phyloP scores from a whole-genome alignment of 2,329 filamentous ascomycete genomes.

The Purpureocillium lavendulum region DNA sequence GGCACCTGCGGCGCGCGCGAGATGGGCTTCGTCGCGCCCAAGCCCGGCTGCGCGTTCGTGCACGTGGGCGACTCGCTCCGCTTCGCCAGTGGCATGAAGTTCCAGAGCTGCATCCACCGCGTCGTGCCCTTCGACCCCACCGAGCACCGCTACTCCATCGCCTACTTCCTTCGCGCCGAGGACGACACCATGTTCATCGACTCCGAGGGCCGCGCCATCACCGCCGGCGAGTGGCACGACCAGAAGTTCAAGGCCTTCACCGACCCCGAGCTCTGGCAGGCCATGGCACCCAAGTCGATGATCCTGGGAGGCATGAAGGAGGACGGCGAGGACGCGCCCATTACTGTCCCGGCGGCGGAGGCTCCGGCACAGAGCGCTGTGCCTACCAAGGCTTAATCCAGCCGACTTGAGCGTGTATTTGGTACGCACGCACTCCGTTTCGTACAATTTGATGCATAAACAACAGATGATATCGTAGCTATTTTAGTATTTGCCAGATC shows the following conservation, averaged over 20 bases:
- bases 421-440: too few species aligned
- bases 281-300: conserved; percentile 38
- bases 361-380: too few species aligned
- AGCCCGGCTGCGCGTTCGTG: conserved; percentile 42
- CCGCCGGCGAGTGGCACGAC: conserved; percentile 45
- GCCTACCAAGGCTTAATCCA: too few species aligned
- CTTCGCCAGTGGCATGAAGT: conserved; percentile 42
- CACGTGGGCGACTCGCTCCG: conserved; percentile 52
- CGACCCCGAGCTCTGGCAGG: conserved; percentile 33
- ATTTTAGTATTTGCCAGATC: too few species aligned
- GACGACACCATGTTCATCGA: conserved; percentile 48
- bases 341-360: too few species aligned
- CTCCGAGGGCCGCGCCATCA: conserved; percentile 43
- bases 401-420: too few species aligned
- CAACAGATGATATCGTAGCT: too few species aligned
- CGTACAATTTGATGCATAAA: too few species aligned
- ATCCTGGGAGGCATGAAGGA: conserved; percentile 42
- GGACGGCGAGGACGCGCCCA: conserved; percentile 17
- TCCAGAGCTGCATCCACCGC: conserved; percentile 49
- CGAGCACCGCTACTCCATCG: conserved; percentile 50
- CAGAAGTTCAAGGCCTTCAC: conserved; percentile 45
- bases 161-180: conserved; percentile 50
- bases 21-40: conserved; percentile 46
- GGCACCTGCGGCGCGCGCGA: conserved; percentile 27
- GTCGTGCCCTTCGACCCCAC: conserved; percentile 42